These are phyloP conservation scores for Lagenaria siceraria DNA, from an alignment of 306 rosid genomes.

Conservation along the genomic window DNA sequence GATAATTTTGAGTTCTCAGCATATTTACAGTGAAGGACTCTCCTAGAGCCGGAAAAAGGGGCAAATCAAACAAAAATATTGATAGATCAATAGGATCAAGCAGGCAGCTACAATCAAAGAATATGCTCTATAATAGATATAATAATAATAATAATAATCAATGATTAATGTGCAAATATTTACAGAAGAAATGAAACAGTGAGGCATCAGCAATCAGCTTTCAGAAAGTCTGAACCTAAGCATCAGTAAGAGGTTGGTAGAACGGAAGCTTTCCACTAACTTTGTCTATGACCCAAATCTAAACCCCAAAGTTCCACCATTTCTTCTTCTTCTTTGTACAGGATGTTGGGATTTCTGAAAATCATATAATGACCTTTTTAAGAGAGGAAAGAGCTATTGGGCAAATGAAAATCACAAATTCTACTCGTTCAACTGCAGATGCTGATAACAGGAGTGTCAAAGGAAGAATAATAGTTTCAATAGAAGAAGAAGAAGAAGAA, in stretches of 20 bases:
- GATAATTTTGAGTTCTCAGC: not conserved
- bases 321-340: conserved; percentile 51
- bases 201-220: not conserved
- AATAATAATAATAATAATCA: not conserved
- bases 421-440: too few relatives aligned
- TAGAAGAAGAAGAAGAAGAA: not conserved
- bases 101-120: not conserved
- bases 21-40: not conserved
- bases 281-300: not conserved
- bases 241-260: too few relatives aligned
- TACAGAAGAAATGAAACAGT: not conserved
- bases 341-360: conserved; percentile 33
- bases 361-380: not conserved
- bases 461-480: too few relatives aligned
- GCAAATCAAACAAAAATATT: not conserved
- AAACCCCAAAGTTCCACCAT: conserved; percentile 55
- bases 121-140: not conserved
- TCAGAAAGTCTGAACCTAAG: not conserved
- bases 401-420: not conserved
- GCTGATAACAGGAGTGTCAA: too few relatives aligned
- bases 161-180: not conserved
- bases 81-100: not conserved
- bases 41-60: not conserved
- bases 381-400: not conserved
- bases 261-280: not conserved